Evolutionary conservation across 768 basidiomycete genomes (phyloP), one percentile per base, ranked within the genome.

Genomic region (Scleroderma citrinum): DNA sequence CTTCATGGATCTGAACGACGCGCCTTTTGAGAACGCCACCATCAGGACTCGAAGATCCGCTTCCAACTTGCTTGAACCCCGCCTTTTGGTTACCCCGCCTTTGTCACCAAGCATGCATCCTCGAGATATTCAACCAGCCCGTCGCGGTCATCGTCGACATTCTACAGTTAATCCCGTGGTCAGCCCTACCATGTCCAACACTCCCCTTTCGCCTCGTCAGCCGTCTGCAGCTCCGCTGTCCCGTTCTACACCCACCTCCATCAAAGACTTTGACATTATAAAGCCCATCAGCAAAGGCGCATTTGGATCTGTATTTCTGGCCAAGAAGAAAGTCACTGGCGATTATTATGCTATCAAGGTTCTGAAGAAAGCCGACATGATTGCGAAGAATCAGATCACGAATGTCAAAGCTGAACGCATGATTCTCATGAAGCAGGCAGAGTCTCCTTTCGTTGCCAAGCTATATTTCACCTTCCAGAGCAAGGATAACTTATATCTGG

Each of bases 351-450:
- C 96, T 23, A 95, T 99, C 81, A 99, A 99, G 70, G 94, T 98
- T n/a, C 71, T 99, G 64, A 97, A 95, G 74, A 99, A 99, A 74
- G 92, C 93, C n/a, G 96, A 99, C 70, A 99, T 99, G 96, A 98
- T 99, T 66, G 91, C 96, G 35, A 99, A 99, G 80, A 99, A 99
- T 73, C 96, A 99, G 69, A 95, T 99, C 66, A 98, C 96, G 43
- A 99, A 98, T 64, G 96, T 99, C 67, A 98, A 98, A 71, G 96
- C 96, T 2, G 96, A 99, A 72, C 81, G 96, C 49, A 98, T 96
- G 85, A 99, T 99, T 60, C 78, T 99, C 57, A 99, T 99, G 96
- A 93, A 93, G 65, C 95, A 98, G 68, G 89, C 95, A 2, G 93
- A 96, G 67, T 96, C 93, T 8, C 95, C 96, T 14, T 95, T 98